A percentile compares a stretch with the other conserved stretches of the same genome.
Conservation (phyloP, 176 grass and related monocot species). For the Bothriochloa decipiens region DNA sequence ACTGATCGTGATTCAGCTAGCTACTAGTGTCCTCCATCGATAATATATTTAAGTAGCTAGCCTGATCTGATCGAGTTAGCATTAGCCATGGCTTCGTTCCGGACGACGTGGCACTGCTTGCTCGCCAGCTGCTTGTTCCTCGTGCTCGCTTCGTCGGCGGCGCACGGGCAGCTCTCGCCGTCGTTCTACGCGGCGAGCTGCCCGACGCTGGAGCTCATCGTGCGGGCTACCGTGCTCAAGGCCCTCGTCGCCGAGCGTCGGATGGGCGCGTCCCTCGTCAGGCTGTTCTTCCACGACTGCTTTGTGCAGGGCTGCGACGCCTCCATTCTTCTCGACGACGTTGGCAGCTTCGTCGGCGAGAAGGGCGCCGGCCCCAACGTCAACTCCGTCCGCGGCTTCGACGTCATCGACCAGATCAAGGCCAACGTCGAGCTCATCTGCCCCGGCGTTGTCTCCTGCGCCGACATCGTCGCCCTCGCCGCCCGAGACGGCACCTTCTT, state of each 20-base stretch:
- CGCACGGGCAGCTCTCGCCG: slow-evolving; percentile 56
- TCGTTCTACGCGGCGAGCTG: slow-evolving; percentile 61
- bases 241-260: slow-evolving; percentile 52
- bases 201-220: slow-evolving; percentile 45
- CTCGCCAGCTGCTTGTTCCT: slow-evolving; percentile 23
- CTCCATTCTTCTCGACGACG: slow-evolving; percentile 73
- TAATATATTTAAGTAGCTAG: neutral
- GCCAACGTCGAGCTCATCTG: slow-evolving; percentile 55
- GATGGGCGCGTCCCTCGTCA: slow-evolving; percentile 74
- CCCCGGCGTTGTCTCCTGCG: slow-evolving; percentile 72
- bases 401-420: slow-evolving; percentile 89
- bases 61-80: neutral
- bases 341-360: slow-evolving; percentile 59
- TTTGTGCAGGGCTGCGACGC: slow-evolving; percentile 61
- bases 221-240: slow-evolving; percentile 49
- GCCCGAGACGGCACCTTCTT: slow-evolving; percentile 65
- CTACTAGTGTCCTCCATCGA: too few species aligned
- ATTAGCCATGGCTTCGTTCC: slow-evolving; percentile 40
- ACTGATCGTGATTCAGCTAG: neutral
- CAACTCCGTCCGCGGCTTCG: slow-evolving; percentile 72
- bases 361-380: slow-evolving; percentile 65
- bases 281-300: slow-evolving; percentile 63
- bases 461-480: slow-evolving; percentile 81
- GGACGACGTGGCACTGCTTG: slow-evolving; percentile 31
- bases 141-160: slow-evolving; percentile 23